Percentiles rank a stretch among this genome's conserved stretches.
Conservation (phyloP, 1,139 yeast species). For the Taiozyma sp. region DNA sequence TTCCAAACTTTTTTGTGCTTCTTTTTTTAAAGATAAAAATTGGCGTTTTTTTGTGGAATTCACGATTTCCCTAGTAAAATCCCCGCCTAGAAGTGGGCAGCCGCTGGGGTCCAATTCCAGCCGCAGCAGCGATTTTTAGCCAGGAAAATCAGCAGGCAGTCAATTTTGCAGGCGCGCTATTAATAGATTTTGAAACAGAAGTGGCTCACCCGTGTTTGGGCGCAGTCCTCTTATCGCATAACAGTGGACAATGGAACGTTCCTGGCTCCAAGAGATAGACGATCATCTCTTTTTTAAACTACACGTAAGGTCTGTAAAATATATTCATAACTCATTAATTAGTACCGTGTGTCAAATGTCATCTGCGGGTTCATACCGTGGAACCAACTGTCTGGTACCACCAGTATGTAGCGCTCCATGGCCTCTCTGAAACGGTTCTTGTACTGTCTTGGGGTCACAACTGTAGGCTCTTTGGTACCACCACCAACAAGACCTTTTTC, state of each 20-base stretch:
- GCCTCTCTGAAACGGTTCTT: conserved; percentile 94
- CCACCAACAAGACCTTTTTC: conserved; percentile 87
- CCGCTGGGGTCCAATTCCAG: background rate
- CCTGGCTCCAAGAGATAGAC: background rate
- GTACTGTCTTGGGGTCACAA: conserved; percentile 94
- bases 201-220: background rate
- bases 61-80: background rate
- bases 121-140: background rate
- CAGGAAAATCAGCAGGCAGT: background rate
- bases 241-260: background rate
- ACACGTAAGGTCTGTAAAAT: background rate
- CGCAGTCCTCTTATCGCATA: background rate
- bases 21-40: background rate
- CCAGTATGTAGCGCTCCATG: conserved; percentile 90
- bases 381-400: conserved; percentile 91
- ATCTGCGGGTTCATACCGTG: conserved; percentile 23
- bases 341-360: background rate
- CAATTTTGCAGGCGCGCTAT: background rate
- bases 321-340: background rate
- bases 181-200: background rate
- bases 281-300: background rate
- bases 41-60: background rate
- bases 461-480: conserved; percentile 92
- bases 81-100: background rate
- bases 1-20: background rate